Evolutionary conservation across 2,329 filamentous ascomycete genomes (phyloP).

Genomic region (Ophiobolus disseminans): DNA sequence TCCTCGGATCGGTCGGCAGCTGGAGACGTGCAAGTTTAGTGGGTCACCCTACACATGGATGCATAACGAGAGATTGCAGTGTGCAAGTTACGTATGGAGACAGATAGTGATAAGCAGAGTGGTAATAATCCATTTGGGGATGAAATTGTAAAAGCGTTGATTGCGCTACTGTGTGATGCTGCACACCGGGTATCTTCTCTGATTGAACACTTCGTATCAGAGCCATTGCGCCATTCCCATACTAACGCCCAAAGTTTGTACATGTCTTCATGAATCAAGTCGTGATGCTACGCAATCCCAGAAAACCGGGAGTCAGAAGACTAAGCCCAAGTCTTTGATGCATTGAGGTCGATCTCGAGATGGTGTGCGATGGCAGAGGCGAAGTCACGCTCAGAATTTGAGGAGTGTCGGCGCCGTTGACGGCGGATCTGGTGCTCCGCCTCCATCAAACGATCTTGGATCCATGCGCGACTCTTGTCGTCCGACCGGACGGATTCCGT

Average conservation of each 20-base stretch:
- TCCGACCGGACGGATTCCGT: conserved; percentile 59
- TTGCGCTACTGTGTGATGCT: conserved; percentile 7
- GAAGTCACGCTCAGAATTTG: conserved; percentile 43
- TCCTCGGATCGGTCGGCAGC: background rate
- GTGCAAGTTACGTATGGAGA: too few relatives aligned
- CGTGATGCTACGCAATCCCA: background rate
- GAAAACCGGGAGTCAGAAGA: background rate
- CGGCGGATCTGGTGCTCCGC: conserved; percentile 58
- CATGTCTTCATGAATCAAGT: conserved; percentile 9
- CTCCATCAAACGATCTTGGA: conserved; percentile 62
- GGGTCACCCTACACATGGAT: too few relatives aligned
- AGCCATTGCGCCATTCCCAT: conserved; percentile 22
- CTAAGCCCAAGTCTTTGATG: conserved; percentile 40
- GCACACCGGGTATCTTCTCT: conserved; percentile 32
- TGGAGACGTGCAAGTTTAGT: background rate
- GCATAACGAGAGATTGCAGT: background rate
- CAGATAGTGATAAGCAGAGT: too few relatives aligned
- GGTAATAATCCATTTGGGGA: too few relatives aligned
- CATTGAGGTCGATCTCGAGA: conserved; percentile 35
- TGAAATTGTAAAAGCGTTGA: background rate
- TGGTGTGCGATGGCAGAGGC: conserved; percentile 46
- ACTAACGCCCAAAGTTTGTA: conserved; percentile 2
- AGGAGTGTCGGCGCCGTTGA: conserved; percentile 50
- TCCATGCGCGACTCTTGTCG: conserved; percentile 55
- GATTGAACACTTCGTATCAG: conserved; percentile 44